Percentiles rank a stretch among this genome's conserved stretches.
Conservation (phyloP, 768 basidiomycete species). For the Tephrocybe sp. region DNA sequence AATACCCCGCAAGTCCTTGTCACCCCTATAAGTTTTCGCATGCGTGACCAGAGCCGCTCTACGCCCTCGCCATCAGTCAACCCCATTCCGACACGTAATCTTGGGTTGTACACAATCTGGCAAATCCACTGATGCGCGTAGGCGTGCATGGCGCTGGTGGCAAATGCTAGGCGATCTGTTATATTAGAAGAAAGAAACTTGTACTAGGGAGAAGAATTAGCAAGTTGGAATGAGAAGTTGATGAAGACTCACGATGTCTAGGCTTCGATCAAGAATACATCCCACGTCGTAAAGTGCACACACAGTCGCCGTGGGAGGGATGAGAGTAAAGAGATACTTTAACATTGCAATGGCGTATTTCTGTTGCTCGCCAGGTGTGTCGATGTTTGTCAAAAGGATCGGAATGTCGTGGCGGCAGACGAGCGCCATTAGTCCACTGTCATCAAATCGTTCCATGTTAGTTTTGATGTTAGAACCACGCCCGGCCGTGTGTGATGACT, state of each 20-base stretch:
- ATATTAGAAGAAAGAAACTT: conserved; percentile 16
- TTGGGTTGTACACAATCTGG: conserved; percentile 31
- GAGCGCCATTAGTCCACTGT: conserved; percentile 34
- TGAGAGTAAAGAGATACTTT: conserved; percentile 22
- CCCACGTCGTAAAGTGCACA: conserved; percentile 31
- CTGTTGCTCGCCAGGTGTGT: conserved; percentile 36
- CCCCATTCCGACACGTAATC: conserved; percentile 11
- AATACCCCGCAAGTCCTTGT: conserved; percentile 30
- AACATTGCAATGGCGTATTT: conserved; percentile 35
- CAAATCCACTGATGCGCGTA: conserved; percentile 19
- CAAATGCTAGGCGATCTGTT: conserved; percentile 22
- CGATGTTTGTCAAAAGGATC: conserved; percentile 36
- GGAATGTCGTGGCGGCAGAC: conserved; percentile 36
- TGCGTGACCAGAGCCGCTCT: conserved; percentile 32
- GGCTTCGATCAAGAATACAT: conserved; percentile 25
- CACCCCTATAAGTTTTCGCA: conserved; percentile 33
- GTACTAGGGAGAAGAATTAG: neutral
- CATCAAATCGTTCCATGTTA: conserved; percentile 23
- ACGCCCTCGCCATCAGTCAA: conserved; percentile 30
- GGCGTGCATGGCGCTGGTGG: conserved; percentile 34
- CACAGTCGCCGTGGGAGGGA: conserved; percentile 28
- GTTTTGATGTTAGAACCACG: conserved; percentile 19
- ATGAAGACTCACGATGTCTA: too few species aligned
- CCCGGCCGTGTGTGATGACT: conserved; percentile 30
- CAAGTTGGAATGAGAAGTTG: neutral